phyloP scores from a whole-genome alignment of 2,329 filamentous ascomycete species.

The Conoideocrella luteorostrata region DNA sequence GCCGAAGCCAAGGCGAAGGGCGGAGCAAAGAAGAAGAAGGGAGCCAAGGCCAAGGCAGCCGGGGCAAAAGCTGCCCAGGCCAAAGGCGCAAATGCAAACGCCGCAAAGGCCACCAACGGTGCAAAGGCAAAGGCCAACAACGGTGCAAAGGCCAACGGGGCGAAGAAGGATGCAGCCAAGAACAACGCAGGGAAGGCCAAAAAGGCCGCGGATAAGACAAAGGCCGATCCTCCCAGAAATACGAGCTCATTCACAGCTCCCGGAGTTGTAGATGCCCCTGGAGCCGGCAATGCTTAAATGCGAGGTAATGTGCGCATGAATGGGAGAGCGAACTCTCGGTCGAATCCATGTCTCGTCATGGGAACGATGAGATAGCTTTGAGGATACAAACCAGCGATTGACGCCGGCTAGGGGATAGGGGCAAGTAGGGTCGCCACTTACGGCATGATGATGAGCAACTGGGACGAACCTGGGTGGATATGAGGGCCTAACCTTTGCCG shows the following conservation, averaged over 20 bases:
- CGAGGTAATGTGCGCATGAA: no score
- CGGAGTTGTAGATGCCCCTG: conserved; percentile 1
- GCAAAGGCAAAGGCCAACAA: neutral
- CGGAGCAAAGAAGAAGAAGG: neutral
- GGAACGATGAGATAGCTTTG: no score
- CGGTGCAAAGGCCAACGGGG: neutral
- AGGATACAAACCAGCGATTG: no score
- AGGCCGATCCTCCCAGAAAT: neutral
- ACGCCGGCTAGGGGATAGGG: no score
- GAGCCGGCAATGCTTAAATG: no score
- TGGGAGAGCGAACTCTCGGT: no score
- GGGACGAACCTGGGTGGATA: no score
- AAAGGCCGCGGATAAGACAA: neutral
- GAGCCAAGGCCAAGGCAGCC: neutral
- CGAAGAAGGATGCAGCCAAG: neutral
- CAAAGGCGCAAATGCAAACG: neutral
- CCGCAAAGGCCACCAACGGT: neutral
- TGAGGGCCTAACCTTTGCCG: no score
- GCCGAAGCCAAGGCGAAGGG: neutral
- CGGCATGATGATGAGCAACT: no score
- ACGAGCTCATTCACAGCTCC: conserved; percentile 1
- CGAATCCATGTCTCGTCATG: no score
- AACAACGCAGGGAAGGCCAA: neutral
- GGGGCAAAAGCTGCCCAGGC: neutral
- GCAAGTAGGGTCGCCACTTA: no score